A percentile compares a stretch with the other conserved stretches of the same genome.
Conservation (phyloP, 345 rosid genomes). For the Brassica nigra region DNA sequence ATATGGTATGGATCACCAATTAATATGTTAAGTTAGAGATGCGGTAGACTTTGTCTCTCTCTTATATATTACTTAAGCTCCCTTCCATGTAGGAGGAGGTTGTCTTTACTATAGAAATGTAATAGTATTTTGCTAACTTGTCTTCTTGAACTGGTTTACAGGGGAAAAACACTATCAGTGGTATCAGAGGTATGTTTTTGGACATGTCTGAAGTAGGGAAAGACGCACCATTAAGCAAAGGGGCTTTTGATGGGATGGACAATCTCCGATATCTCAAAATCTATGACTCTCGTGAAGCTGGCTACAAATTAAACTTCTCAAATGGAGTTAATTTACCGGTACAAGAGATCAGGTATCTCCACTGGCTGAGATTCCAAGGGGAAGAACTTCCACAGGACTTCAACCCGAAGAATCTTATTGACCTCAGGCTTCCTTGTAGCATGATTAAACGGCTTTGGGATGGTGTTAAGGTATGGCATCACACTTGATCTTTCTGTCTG, state of each 20-base stretch:
- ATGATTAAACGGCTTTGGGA: background rate
- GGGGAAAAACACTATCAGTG: background rate
- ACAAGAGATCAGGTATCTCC: background rate
- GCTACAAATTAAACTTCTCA: background rate
- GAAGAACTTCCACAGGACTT: background rate
- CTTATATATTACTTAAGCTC: too few species aligned
- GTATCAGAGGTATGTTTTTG: slow-evolving; percentile 2
- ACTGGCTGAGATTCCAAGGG: background rate
- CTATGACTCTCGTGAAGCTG: background rate
- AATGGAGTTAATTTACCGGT: background rate
- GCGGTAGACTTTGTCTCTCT: too few species aligned
- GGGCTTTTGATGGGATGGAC: background rate
- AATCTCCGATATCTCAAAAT: background rate
- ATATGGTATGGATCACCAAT: background rate
- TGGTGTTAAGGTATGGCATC: background rate
- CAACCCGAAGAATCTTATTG: background rate
- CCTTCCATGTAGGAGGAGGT: too few species aligned
- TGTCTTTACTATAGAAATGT: too few species aligned
- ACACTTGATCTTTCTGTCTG: background rate
- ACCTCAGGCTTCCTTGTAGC: slow-evolving; percentile 1
- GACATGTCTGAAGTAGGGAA: background rate
- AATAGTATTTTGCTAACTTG: background rate
- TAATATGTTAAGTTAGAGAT: too few species aligned
- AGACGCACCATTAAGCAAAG: background rate
- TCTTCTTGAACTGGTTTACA: background rate